Percentiles rank a stretch among this genome's conserved stretches.
phyloP scores from a whole-genome alignment of 2,329 filamentous ascomycete genomes.

The Sporothrix protearum region DNA sequence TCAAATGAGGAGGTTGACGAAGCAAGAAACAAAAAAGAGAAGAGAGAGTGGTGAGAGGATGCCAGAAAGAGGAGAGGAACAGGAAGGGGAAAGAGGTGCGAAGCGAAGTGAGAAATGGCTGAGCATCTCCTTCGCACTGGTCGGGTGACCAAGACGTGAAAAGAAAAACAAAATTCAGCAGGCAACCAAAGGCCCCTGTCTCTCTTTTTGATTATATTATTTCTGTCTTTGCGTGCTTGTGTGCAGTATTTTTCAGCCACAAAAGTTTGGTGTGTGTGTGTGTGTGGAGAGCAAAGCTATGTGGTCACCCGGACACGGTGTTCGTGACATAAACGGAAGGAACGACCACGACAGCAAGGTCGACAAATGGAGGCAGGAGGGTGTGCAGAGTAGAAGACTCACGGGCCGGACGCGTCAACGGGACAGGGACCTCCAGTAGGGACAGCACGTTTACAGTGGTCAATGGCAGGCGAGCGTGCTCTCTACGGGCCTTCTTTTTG shows the following conservation, averaged over 20 bases:
- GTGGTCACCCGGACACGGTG: not conserved
- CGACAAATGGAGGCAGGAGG: not conserved
- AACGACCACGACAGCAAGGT: not conserved
- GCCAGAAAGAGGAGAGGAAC: not conserved
- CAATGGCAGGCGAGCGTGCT: not conserved
- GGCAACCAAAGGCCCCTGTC: not conserved
- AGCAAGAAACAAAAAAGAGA: not conserved
- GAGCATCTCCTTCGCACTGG: not conserved
- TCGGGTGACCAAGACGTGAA: not conserved
- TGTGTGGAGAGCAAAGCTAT: not conserved
- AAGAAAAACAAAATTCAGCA: not conserved
- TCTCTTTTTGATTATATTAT: too few relatives aligned
- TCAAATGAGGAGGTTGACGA: not conserved
- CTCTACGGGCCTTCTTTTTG: too few relatives aligned
- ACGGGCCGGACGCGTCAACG: not conserved
- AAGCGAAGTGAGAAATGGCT: not conserved
- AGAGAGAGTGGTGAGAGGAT: not conserved
- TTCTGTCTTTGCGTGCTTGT: not conserved
- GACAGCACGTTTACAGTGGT: not conserved
- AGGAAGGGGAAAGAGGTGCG: not conserved
- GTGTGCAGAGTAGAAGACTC: not conserved
- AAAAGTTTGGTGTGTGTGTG: not conserved
- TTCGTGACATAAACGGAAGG: slow-evolving; percentile 11
- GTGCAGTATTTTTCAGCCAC: not conserved
- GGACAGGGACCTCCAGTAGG: not conserved